Evolutionary conservation across 2,329 filamentous ascomycete species (phyloP).

Genomic region (Aureobasidium subglaciale): DNA sequence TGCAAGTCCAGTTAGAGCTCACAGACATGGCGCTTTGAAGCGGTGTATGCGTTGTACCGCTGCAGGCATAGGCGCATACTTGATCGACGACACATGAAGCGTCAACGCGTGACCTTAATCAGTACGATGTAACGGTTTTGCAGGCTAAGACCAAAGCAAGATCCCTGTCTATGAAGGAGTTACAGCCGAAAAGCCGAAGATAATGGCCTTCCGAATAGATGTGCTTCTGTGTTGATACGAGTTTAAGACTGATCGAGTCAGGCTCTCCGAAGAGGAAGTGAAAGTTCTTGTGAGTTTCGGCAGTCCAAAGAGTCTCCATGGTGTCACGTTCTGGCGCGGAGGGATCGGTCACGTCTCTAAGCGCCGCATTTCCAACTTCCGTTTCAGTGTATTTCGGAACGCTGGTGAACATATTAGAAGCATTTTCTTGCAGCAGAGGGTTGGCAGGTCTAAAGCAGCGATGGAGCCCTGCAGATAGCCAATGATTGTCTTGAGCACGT

Average conservation of each 20-base stretch:
- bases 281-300: constrained; percentile 60
- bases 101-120: too few relatives aligned
- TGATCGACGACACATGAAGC: too few relatives aligned
- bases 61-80: too few relatives aligned
- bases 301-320: constrained; percentile 65
- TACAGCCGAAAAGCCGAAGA: neutral
- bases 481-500: constrained; percentile 86
- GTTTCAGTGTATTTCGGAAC: constrained; percentile 56
- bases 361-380: constrained; percentile 55
- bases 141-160: too few relatives aligned
- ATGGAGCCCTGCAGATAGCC: constrained; percentile 82
- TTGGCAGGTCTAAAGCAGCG: constrained; percentile 80
- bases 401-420: constrained; percentile 66
- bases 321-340: constrained; percentile 41
- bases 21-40: too few relatives aligned
- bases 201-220: neutral
- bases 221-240: constrained; percentile 9
- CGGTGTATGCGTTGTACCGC: too few relatives aligned
- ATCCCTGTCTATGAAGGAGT: too few relatives aligned
- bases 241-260: constrained; percentile 48
- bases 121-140: too few relatives aligned
- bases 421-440: constrained; percentile 55
- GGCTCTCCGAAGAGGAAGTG: constrained; percentile 57
- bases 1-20: too few relatives aligned
- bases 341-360: constrained; percentile 54